phyloP scores from a whole-genome alignment of 179 eudicot species.

The Corrigiola litoralis region DNA sequence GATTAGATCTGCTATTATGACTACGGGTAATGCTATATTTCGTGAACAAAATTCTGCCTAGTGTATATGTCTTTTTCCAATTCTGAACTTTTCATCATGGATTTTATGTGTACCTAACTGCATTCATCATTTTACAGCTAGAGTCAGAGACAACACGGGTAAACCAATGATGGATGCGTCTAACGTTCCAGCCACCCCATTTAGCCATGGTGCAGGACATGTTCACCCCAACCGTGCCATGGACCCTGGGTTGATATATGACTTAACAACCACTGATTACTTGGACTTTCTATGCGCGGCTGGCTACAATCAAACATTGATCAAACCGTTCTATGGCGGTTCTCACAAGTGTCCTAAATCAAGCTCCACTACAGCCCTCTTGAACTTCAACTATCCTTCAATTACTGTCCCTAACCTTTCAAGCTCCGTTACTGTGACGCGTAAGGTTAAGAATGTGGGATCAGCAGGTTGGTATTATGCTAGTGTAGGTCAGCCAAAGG shows the following conservation, averaged over 20 bases:
- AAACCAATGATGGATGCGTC: constrained; percentile 31
- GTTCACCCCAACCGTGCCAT: constrained; percentile 56
- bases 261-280: constrained; percentile 38
- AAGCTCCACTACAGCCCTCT: constrained; percentile 8
- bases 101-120: background rate
- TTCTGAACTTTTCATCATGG: too few species aligned
- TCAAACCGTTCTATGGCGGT: constrained; percentile 17
- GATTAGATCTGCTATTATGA: constrained; percentile 75
- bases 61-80: too few species aligned
- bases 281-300: constrained; percentile 47
- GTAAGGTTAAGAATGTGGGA: constrained; percentile 68
- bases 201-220: constrained; percentile 62
- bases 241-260: constrained; percentile 70
- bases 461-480: constrained; percentile 38
- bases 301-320: constrained; percentile 41
- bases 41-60: background rate
- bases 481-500: constrained; percentile 29
- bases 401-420: constrained; percentile 43
- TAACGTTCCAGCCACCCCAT: constrained; percentile 34
- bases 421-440: constrained; percentile 33
- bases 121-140: too few species aligned
- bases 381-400: constrained; percentile 64
- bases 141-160: constrained; percentile 44
- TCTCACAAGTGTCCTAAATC: constrained; percentile 40
- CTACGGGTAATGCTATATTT: constrained; percentile 42